Conservation (phyloP, 805 yeast species). For the Zygoascus biomembranicola region DNA sequence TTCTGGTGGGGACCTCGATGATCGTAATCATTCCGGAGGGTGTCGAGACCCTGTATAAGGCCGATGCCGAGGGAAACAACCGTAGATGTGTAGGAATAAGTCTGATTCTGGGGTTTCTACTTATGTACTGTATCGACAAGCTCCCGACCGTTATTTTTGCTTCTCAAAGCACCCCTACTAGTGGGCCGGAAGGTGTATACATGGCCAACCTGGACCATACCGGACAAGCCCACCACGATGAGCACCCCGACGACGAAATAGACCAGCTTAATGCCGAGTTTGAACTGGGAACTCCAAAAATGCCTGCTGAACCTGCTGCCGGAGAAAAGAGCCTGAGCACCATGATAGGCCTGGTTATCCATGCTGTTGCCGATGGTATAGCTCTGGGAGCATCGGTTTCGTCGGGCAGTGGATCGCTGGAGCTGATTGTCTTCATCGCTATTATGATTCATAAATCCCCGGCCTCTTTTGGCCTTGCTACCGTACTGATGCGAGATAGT, state of each 20-base stretch:
- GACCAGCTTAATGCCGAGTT: not conserved
- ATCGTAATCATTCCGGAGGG: constrained; percentile 62
- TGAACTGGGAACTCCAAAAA: not conserved
- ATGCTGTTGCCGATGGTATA: constrained; percentile 65
- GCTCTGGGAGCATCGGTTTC: constrained; percentile 56
- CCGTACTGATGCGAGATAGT: constrained; percentile 39
- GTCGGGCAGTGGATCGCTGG: constrained; percentile 32
- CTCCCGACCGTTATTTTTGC: constrained; percentile 18
- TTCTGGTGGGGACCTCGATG: constrained; percentile 52
- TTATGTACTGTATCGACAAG: constrained; percentile 46
- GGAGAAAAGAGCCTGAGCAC: constrained; percentile 34
- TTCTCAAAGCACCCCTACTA: not conserved
- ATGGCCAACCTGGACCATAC: not conserved
- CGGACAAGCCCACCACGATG: not conserved
- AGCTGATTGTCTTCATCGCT: constrained; percentile 45
- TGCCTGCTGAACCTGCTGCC: constrained; percentile 13
- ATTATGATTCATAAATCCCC: constrained; percentile 68
- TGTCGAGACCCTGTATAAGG: constrained; percentile 34
- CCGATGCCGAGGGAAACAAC: constrained; percentile 6
- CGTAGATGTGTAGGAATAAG: constrained; percentile 37
- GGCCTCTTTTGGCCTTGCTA: constrained; percentile 58
- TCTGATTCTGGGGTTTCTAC: constrained; percentile 44
- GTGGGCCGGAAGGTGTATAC: constrained; percentile 7
- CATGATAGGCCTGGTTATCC: constrained; percentile 56
- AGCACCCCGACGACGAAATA: not conserved